A percentile compares a stretch with the other conserved stretches of the same genome.
These are phyloP conservation scores for Gnomoniopsis sp. DNA, from an alignment of 2,329 filamentous ascomycete genomes.

Conservation along the genomic window DNA sequence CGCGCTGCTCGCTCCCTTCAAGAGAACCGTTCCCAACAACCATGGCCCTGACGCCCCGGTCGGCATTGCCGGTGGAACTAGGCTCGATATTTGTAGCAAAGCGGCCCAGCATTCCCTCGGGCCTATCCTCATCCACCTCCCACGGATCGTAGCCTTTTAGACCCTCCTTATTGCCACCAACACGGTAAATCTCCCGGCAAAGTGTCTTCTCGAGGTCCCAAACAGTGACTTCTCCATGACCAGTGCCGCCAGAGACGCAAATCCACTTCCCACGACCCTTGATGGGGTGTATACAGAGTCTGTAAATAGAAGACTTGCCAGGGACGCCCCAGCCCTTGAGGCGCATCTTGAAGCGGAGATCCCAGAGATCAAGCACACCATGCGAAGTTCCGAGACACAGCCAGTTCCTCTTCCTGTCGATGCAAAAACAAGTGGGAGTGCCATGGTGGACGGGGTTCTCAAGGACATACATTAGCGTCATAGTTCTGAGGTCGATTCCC, in stretches of 20 bases:
- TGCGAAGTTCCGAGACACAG: constrained; percentile 87
- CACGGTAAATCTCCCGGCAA: constrained; percentile 86
- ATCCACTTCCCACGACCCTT: constrained; percentile 80
- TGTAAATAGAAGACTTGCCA: constrained; percentile 74
- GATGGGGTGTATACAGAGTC: constrained; percentile 73
- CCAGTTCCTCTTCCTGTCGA: constrained; percentile 86
- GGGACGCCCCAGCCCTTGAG: constrained; percentile 86
- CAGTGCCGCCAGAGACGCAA: constrained; percentile 84
- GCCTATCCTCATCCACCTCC: constrained; percentile 85
- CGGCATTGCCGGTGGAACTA: constrained; percentile 49
- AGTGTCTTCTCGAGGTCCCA: constrained; percentile 92
- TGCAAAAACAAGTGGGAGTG: constrained; percentile 84
- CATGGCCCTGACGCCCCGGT: constrained; percentile 73
- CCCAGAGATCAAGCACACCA: constrained; percentile 91
- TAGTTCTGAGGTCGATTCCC: constrained; percentile 81
- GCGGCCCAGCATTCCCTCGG: constrained; percentile 80
- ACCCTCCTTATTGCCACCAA: constrained; percentile 55
- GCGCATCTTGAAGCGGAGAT: constrained; percentile 87
- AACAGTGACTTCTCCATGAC: constrained; percentile 83
- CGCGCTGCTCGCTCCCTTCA: constrained; percentile 58
- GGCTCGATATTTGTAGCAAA: constrained; percentile 75
- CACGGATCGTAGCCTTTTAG: constrained; percentile 74
- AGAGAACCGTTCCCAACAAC: constrained; percentile 67
- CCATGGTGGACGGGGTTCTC: constrained; percentile 90
- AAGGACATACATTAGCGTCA: constrained; percentile 76